These are phyloP conservation scores for Oenanthe javanica DNA, from an alignment of 140 eudicot genomes.

Conservation along the genomic window DNA sequence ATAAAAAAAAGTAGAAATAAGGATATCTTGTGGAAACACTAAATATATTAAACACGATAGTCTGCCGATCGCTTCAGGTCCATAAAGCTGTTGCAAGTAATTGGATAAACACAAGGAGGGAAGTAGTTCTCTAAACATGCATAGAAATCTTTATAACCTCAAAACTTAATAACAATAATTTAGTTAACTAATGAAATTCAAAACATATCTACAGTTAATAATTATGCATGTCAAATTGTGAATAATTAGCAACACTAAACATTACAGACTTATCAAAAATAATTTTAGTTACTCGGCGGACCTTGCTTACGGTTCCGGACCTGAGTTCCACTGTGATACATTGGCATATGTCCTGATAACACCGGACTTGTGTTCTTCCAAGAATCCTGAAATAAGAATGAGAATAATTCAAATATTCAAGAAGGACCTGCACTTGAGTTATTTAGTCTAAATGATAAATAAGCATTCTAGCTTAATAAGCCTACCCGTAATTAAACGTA, in stretches of 20 bases:
- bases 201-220: not conserved
- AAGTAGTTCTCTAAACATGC: not conserved
- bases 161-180: not conserved
- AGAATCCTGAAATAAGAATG: conserved; percentile 16
- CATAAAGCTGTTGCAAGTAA: not conserved
- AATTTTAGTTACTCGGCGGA: conserved; percentile 7
- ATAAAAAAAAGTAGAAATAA: not conserved
- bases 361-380: conserved; percentile 24
- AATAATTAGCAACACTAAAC: not conserved
- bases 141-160: not conserved
- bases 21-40: not conserved
- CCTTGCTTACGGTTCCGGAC: conserved; percentile 39
- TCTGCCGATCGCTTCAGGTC: not conserved
- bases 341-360: conserved; percentile 22
- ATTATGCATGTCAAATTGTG: not conserved
- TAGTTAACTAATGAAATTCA: not conserved
- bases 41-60: not conserved
- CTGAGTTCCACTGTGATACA: conserved; percentile 27
- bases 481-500: not conserved
- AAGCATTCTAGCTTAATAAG: not conserved
- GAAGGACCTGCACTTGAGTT: not conserved
- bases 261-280: not conserved
- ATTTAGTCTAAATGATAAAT: not conserved
- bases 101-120: not conserved
- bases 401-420: not conserved